Base-by-base conservation (phyloP, 1,284 basidiomycete genomes). In the Testicularia cyperi region DNA sequence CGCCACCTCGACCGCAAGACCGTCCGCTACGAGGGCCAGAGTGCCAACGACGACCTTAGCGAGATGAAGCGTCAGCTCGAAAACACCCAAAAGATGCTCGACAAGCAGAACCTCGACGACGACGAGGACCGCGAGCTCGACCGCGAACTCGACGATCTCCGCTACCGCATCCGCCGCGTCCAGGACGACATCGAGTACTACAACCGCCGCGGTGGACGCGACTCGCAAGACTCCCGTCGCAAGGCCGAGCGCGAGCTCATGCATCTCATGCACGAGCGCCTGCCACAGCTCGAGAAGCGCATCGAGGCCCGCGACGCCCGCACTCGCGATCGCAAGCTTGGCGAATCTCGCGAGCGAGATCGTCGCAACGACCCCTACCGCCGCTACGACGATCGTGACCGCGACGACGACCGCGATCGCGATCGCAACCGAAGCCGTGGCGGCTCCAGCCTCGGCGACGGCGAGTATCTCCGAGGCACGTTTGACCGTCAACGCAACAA, bases 141-240 rank as follows among this genome's bases (percentile, higher is more conserved):
- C 55, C 82, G 86, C 44, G 94, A 97, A 78, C 83, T 96, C 79
- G 85, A 88, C 8, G 90, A 94, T 65, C 80, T 98, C 26, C 86
- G 86, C 43, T 89, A 89, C 74, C 84, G 87, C 26, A 90, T 96
- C 43, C 85, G 86, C 70, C 81, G 92, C 16, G 83, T 99, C 8
- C 87, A 91, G 75, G 91, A 96, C 58, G 94, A 98, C 77, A 81
- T 99, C 33, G 92, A 96, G 35, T 91, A 94, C 70, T 85, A 87
- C 44, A 85, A 86, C 15, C 69, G 77, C n/a, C 84, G 87, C 15
- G 88, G 90, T 0, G 84, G 91, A 1, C 82, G 85, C 45, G 84
- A 85, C 8, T 78, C 81, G 5, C 82, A 83, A 8, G 90, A 90
- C 77, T 90, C 94, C 51, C 82, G 87, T 40, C 81, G 95, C 24